These are phyloP conservation scores for Salix koriyanagi DNA, from an alignment of 345 rosid species.

Conservation along the genomic window DNA sequence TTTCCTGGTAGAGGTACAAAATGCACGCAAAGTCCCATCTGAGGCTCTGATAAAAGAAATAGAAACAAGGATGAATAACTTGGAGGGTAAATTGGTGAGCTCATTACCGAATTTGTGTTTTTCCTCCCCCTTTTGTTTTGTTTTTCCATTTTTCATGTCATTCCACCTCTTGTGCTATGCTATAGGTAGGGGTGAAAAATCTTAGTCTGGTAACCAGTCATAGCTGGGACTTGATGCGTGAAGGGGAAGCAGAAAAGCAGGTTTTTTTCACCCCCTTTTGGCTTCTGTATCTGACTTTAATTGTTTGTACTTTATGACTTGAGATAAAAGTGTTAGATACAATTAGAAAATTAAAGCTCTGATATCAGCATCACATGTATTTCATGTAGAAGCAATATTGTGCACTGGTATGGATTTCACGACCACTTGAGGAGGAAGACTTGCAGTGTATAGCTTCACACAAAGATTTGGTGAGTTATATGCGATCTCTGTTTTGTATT, in stretches of 20 bases:
- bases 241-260: slow-evolving; percentile 98
- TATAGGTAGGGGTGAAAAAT: slow-evolving; percentile 71
- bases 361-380: not conserved
- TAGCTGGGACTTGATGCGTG: slow-evolving; percentile 88
- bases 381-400: slow-evolving; percentile 81
- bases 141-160: not conserved
- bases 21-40: slow-evolving; percentile 70
- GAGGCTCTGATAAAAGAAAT: slow-evolving; percentile 50
- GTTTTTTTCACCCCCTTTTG: slow-evolving; percentile 20
- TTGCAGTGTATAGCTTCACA: slow-evolving; percentile 44
- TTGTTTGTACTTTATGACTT: not conserved
- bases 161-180: not conserved
- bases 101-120: not conserved
- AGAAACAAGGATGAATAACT: slow-evolving; percentile 61
- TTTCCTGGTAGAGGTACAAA: slow-evolving; percentile 86
- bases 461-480: slow-evolving; percentile 57
- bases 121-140: not conserved
- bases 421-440: slow-evolving; percentile 72
- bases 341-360: not conserved
- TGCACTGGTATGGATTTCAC: slow-evolving; percentile 92
- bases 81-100: slow-evolving; percentile 63
- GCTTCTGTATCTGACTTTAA: not conserved
- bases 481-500: not conserved
- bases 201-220: slow-evolving; percentile 60
- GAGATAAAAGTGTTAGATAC: not conserved